Conservation (phyloP, 2,329 filamentous ascomycete species). For the Phaeosphaeriaceae sp. region DNA sequence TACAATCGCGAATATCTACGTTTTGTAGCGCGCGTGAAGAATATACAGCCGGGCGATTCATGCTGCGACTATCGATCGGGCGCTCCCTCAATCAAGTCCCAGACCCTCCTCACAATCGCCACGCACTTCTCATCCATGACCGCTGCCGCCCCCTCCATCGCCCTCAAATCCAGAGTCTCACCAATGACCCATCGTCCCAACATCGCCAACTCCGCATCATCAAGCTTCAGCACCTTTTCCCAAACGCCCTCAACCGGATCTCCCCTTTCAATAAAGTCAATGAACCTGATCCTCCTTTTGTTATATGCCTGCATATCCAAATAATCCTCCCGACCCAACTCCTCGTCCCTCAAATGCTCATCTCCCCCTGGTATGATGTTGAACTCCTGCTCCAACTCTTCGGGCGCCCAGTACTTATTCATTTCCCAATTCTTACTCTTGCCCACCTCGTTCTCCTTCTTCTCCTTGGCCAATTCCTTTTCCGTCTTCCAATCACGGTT, state of each 20-base stretch:
- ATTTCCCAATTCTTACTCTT: neutral
- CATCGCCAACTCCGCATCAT: neutral
- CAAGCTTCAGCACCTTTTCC: neutral
- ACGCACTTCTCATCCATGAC: neutral
- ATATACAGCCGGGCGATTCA: too few species aligned
- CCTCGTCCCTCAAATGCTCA: neutral
- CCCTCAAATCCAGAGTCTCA: neutral
- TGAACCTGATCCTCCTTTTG: too few species aligned
- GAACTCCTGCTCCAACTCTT: neutral
- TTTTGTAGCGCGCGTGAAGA: too few species aligned
- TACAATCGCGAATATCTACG: too few species aligned
- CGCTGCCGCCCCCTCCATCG: neutral
- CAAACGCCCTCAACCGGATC: neutral
- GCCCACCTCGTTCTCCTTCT: neutral
- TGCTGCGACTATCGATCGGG: too few species aligned
- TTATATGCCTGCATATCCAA: neutral
- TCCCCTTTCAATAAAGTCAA: neutral
- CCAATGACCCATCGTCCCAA: neutral
- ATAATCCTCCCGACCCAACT: neutral
- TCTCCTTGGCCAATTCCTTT: neutral
- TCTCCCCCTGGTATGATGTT: neutral
- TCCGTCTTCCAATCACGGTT: neutral
- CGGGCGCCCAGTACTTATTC: neutral
- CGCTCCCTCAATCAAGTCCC: neutral
- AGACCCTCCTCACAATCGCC: neutral